Percentiles rank a stretch among this genome's conserved stretches.
phyloP scores from a whole-genome alignment of 2,329 filamentous ascomycete genomes.

The Emmonsia crescens region DNA sequence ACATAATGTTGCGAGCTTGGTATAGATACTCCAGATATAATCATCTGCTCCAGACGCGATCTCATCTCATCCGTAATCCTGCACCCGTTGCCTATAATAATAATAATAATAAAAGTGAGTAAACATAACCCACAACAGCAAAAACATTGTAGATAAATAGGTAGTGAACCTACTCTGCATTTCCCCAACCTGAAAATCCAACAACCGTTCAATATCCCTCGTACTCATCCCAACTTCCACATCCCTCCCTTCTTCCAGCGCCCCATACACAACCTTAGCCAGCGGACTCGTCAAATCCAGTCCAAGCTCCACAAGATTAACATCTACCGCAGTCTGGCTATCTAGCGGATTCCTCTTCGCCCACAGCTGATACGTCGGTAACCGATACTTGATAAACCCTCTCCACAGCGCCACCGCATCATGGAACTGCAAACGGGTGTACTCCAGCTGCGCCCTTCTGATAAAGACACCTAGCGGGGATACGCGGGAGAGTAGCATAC shows the following conservation, averaged over 20 bases:
- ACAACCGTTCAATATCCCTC: slow-evolving; percentile 66
- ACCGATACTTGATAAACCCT: slow-evolving; percentile 67
- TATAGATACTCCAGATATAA: slow-evolving; percentile 55
- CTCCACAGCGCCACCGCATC: slow-evolving; percentile 72
- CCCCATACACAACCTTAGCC: slow-evolving; percentile 42
- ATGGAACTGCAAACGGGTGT: slow-evolving; percentile 66
- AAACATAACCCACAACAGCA: slow-evolving; percentile 2
- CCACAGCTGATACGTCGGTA: slow-evolving; percentile 58
- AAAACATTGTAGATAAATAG: slow-evolving; percentile 8
- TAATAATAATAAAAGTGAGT: neutral
- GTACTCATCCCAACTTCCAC: slow-evolving; percentile 49
- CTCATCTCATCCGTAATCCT: slow-evolving; percentile 66
- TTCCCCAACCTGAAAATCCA: slow-evolving; percentile 81
- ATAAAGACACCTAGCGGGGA: slow-evolving; percentile 78
- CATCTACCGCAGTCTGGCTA: slow-evolving; percentile 45
- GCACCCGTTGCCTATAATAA: slow-evolving; percentile 54
- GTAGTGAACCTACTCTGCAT: slow-evolving; percentile 56
- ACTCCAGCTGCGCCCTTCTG: slow-evolving; percentile 66
- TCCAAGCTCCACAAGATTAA: slow-evolving; percentile 50
- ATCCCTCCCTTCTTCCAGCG: slow-evolving; percentile 33
- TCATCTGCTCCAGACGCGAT: slow-evolving; percentile 56
- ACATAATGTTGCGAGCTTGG: slow-evolving; percentile 69
- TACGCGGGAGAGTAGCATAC: slow-evolving; percentile 55
- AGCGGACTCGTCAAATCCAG: slow-evolving; percentile 42
- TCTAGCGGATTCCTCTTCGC: slow-evolving; percentile 41